A percentile compares a stretch with the other conserved stretches of the same genome.
These are phyloP conservation scores for Blastobotrys malaysiensis DNA, from an alignment of 1,139 yeast species.

Conservation along the genomic window DNA sequence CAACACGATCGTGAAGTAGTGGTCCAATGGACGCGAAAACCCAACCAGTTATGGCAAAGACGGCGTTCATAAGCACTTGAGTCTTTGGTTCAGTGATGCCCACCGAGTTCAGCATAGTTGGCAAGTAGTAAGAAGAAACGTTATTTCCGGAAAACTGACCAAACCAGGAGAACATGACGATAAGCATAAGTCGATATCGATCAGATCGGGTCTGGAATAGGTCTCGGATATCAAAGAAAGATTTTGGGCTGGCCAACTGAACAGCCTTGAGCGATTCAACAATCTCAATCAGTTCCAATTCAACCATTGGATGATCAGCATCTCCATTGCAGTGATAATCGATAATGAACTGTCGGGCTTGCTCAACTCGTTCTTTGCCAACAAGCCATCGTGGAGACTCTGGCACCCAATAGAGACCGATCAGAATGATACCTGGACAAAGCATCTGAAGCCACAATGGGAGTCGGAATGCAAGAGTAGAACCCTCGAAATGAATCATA, in stretches of 20 bases:
- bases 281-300: slow-evolving; percentile 12
- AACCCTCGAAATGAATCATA: slow-evolving; percentile 5
- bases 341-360: slow-evolving; percentile 13
- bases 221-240: slow-evolving; percentile 25
- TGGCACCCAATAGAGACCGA: slow-evolving; percentile 2
- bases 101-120: slow-evolving; percentile 12
- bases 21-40: slow-evolving; percentile 16
- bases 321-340: slow-evolving; percentile 16
- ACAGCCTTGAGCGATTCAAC: slow-evolving; percentile 10
- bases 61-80: slow-evolving; percentile 15
- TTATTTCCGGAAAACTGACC: slow-evolving; percentile 17
- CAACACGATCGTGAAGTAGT: slow-evolving; percentile 14
- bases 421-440: slow-evolving; percentile 13
- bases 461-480: slow-evolving; percentile 7
- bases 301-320: slow-evolving; percentile 14
- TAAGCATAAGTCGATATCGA: slow-evolving; percentile 24
- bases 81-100: slow-evolving; percentile 13
- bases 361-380: slow-evolving; percentile 12
- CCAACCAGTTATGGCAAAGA: slow-evolving; percentile 12
- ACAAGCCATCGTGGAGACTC: slow-evolving; percentile 18
- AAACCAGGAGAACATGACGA: slow-evolving; percentile 14
- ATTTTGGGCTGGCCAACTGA: slow-evolving; percentile 9
- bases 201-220: slow-evolving; percentile 35
- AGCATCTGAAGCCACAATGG: slow-evolving; percentile 15
- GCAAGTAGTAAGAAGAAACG: slow-evolving; percentile 14